Conservation (phyloP, 345 rosid species). For the Eucalyptus brandiana region DNA sequence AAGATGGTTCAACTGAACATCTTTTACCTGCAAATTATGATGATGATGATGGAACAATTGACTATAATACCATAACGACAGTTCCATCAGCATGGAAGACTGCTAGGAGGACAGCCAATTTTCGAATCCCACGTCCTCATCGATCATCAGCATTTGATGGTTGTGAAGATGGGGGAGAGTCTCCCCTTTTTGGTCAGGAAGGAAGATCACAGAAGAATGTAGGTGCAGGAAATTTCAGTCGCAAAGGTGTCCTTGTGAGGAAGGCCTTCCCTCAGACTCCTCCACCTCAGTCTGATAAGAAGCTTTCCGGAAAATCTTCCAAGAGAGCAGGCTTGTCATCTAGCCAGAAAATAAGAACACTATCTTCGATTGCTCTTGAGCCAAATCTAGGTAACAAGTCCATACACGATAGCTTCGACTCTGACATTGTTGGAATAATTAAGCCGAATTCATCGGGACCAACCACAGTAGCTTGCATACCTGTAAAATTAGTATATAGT, state of each 20-base stretch:
- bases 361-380: constrained; percentile 66
- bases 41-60: constrained; percentile 27
- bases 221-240: constrained; percentile 14
- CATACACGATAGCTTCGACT: background rate
- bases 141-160: constrained; percentile 28
- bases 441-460: constrained; percentile 56
- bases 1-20: constrained; percentile 60
- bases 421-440: constrained; percentile 43
- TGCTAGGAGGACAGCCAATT: constrained; percentile 69
- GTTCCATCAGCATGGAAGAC: constrained; percentile 87
- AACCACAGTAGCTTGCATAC: constrained; percentile 95
- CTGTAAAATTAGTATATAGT: constrained; percentile 89
- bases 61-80: constrained; percentile 30
- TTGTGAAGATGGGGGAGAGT: constrained; percentile 20
- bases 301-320: constrained; percentile 23
- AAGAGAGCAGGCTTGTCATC: constrained; percentile 51
- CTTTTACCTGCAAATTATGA: constrained; percentile 26
- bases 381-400: constrained; percentile 28
- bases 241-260: constrained; percentile 25
- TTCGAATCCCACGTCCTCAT: constrained; percentile 66
- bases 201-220: constrained; percentile 24
- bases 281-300: constrained; percentile 30
- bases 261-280: constrained; percentile 28
- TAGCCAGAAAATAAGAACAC: constrained; percentile 74
- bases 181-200: constrained; percentile 23